Conservation (phyloP, 176 grass and related monocot species). For the Saccharum spontaneum region DNA sequence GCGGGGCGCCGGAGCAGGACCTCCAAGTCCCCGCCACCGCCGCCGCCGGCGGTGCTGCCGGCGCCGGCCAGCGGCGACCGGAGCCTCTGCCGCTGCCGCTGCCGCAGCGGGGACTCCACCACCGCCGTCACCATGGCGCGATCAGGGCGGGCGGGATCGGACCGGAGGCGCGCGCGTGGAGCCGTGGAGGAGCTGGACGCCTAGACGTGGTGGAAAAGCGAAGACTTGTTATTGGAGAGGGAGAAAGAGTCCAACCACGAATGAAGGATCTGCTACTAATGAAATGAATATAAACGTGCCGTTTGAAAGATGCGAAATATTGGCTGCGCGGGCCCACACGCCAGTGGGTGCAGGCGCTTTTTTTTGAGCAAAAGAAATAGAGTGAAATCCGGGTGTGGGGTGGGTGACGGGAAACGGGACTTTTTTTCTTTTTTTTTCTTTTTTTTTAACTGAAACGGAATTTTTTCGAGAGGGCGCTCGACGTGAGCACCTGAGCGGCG, state of each 20-base stretch:
- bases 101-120: constrained; percentile 41
- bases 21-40: constrained; percentile 43
- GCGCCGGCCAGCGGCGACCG: not conserved
- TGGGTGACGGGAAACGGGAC: constrained; percentile 11
- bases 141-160: not conserved
- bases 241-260: not conserved
- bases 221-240: not conserved
- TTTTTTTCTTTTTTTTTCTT: too few relatives aligned
- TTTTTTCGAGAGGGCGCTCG: constrained; percentile 40
- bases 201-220: not conserved
- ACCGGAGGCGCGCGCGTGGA: not conserved
- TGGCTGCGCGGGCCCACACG: constrained; percentile 3
- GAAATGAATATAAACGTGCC: not conserved
- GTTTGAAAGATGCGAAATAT: not conserved
- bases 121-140: constrained; percentile 41
- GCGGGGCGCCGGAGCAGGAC: constrained; percentile 45
- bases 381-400: constrained; percentile 2
- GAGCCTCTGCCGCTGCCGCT: constrained; percentile 26
- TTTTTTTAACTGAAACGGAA: not conserved
- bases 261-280: too few relatives aligned
- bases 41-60: too few relatives aligned
- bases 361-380: not conserved
- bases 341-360: not conserved
- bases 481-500: not conserved
- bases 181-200: not conserved